Percentiles rank a stretch among this genome's conserved stretches.
Conservation (phyloP, 2,329 filamentous ascomycete species). For the Aureobasidium uvarum region DNA sequence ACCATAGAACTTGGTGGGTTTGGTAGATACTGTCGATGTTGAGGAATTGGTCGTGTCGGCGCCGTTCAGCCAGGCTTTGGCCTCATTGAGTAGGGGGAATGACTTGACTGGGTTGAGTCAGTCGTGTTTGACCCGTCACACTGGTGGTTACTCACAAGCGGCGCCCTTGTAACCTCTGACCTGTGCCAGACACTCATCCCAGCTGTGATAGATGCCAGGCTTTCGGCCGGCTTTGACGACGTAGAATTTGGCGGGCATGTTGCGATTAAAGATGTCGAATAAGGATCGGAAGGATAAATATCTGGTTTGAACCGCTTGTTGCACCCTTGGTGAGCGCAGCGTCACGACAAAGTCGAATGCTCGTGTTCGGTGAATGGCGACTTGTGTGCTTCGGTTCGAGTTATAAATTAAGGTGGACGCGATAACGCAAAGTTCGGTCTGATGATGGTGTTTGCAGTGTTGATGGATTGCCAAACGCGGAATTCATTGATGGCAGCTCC, state of each 20-base stretch:
- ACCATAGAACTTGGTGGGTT: slow-evolving; percentile 57
- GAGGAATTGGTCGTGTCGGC: slow-evolving; percentile 36
- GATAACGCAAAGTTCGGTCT: not conserved
- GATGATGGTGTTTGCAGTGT: slow-evolving; percentile 4
- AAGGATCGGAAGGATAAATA: slow-evolving; percentile 8
- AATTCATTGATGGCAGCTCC: slow-evolving; percentile 11
- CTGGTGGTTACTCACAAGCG: slow-evolving; percentile 36
- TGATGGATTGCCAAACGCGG: slow-evolving; percentile 22
- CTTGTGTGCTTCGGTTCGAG: not conserved
- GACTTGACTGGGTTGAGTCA: slow-evolving; percentile 66
- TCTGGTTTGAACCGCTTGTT: not conserved
- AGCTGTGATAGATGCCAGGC: slow-evolving; percentile 63
- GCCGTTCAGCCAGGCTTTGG: slow-evolving; percentile 72
- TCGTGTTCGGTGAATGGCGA: slow-evolving; percentile 10
- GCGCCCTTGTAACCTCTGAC: slow-evolving; percentile 58
- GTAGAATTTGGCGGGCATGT: slow-evolving; percentile 56
- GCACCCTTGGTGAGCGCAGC: not conserved
- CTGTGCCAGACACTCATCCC: slow-evolving; percentile 61
- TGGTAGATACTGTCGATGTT: slow-evolving; percentile 32
- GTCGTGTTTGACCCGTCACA: not conserved
- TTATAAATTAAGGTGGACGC: not conserved
- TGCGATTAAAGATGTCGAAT: slow-evolving; percentile 45
- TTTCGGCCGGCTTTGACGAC: slow-evolving; percentile 60
- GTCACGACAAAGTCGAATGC: not conserved
- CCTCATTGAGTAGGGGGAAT: slow-evolving; percentile 70